Conservation (phyloP, 83 land plant genomes). For the Picea mariana region DNA sequence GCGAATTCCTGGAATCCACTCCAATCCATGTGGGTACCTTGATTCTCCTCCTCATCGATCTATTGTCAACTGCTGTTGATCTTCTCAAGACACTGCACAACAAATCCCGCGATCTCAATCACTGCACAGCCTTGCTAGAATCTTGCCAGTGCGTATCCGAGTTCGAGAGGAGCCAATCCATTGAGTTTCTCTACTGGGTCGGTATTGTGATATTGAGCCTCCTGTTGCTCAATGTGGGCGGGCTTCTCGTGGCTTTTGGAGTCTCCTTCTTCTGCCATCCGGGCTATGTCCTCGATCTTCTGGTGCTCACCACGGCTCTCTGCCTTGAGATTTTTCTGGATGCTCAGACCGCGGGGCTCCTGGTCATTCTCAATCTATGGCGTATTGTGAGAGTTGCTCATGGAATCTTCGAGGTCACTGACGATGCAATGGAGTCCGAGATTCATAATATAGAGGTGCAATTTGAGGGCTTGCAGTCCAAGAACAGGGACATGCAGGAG, state of each 20-base stretch:
- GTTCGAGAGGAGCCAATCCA: not conserved
- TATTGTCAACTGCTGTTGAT: slow-evolving; percentile 39
- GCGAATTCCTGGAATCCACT: slow-evolving; percentile 18
- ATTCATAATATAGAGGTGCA: too few relatives aligned
- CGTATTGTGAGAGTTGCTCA: too few relatives aligned
- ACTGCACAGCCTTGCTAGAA: slow-evolving; percentile 17
- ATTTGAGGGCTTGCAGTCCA: too few relatives aligned
- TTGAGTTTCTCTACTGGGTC: slow-evolving; percentile 19
- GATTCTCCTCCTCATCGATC: slow-evolving; percentile 44
- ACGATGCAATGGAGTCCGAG: too few relatives aligned
- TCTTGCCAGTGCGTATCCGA: not conserved
- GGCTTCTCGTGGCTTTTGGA: slow-evolving; percentile 38
- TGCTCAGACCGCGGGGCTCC: too few relatives aligned
- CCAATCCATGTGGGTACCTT: slow-evolving; percentile 31
- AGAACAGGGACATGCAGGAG: too few relatives aligned
- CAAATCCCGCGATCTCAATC: slow-evolving; percentile 17
- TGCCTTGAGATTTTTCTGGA: too few relatives aligned
- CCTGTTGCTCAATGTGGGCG: slow-evolving; percentile 17
- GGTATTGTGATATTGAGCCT: slow-evolving; percentile 22
- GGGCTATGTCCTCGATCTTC: too few relatives aligned
- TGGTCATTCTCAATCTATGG: too few relatives aligned
- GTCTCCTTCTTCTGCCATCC: slow-evolving; percentile 40
- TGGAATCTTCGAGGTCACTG: too few relatives aligned
- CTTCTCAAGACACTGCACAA: slow-evolving; percentile 32
- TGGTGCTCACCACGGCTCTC: too few relatives aligned